phyloP scores from a whole-genome alignment of 768 basidiomycete species.

The Amanita rimosa region DNA sequence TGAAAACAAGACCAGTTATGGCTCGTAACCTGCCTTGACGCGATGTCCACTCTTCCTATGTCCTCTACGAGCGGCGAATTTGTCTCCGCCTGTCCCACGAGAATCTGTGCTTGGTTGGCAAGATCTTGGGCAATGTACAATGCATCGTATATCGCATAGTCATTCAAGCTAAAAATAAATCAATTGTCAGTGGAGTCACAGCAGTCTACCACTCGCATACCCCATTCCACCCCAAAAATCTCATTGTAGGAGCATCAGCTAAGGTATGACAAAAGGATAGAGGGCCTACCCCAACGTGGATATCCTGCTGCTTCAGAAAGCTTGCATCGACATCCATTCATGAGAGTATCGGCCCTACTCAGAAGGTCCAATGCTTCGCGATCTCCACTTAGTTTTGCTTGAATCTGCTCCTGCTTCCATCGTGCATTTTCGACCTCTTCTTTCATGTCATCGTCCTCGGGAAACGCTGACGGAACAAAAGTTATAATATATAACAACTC shows the following conservation, averaged over 20 bases:
- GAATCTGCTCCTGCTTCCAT: slow-evolving; percentile 22
- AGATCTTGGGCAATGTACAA: slow-evolving; percentile 23
- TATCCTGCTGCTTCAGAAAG: slow-evolving; percentile 27
- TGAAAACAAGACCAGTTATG: no score
- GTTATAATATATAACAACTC: no score
- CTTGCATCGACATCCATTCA: slow-evolving; percentile 20
- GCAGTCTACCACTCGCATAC: slow-evolving; percentile 13
- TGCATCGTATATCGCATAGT: slow-evolving; percentile 31
- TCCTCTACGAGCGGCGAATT: slow-evolving; percentile 24
- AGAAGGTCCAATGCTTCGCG: slow-evolving; percentile 28
- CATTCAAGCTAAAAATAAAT: slow-evolving; percentile 18
- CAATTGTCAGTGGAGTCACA: neutral
- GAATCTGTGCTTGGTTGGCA: slow-evolving; percentile 21
- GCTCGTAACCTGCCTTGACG: slow-evolving; percentile 21
- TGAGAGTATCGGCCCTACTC: slow-evolving; percentile 21
- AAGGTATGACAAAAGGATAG: neutral
- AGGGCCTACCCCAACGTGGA: slow-evolving; percentile 26
- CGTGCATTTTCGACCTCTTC: slow-evolving; percentile 22
- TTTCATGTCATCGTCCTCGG: slow-evolving; percentile 34
- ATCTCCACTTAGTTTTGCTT: slow-evolving; percentile 24
- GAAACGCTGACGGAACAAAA: slow-evolving; percentile 20
- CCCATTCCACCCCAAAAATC: slow-evolving; percentile 32
- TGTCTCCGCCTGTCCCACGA: slow-evolving; percentile 26
- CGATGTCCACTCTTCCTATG: slow-evolving; percentile 25
- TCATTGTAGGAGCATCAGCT: slow-evolving; percentile 8